phyloP scores from a whole-genome alignment of 2,329 filamentous ascomycete species.

The Fusarium avenaceum region DNA sequence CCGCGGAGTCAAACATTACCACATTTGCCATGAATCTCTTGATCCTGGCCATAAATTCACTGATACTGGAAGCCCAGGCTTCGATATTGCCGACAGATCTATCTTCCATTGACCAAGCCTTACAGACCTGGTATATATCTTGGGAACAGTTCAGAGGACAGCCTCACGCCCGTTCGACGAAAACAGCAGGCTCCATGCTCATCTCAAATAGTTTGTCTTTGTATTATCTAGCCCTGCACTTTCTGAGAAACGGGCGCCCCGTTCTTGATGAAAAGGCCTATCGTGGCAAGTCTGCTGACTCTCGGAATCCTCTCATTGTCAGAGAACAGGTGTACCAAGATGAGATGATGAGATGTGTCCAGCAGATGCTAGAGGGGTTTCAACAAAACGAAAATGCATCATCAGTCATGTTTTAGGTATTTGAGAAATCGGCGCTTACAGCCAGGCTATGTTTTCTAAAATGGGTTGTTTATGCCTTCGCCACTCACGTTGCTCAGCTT shows the following conservation, averaged over 20 bases:
- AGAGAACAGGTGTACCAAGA: background rate
- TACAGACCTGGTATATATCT: constrained; percentile 1
- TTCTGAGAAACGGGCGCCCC: background rate
- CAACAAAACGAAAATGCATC: background rate
- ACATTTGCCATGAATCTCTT: constrained; percentile 1
- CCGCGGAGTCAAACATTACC: background rate
- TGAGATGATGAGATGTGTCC: background rate
- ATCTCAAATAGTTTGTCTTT: background rate
- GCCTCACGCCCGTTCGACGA: background rate
- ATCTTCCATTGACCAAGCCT: background rate
- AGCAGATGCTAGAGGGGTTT: background rate
- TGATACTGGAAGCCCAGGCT: background rate
- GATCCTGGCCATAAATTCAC: background rate
- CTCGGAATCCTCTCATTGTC: constrained; percentile 1
- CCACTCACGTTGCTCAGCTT: too few species aligned
- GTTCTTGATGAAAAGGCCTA: background rate
- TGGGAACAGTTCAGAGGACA: background rate
- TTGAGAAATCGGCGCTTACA: too few species aligned
- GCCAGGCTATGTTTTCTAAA: too few species aligned
- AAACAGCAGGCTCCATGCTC: background rate
- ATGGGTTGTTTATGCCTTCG: too few species aligned
- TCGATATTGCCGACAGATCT: background rate
- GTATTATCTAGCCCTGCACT: background rate
- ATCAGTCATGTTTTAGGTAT: background rate
- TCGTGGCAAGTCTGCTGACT: background rate